Conservation (phyloP, 768 basidiomycete genomes). For the Serendipita sp. region DNA sequence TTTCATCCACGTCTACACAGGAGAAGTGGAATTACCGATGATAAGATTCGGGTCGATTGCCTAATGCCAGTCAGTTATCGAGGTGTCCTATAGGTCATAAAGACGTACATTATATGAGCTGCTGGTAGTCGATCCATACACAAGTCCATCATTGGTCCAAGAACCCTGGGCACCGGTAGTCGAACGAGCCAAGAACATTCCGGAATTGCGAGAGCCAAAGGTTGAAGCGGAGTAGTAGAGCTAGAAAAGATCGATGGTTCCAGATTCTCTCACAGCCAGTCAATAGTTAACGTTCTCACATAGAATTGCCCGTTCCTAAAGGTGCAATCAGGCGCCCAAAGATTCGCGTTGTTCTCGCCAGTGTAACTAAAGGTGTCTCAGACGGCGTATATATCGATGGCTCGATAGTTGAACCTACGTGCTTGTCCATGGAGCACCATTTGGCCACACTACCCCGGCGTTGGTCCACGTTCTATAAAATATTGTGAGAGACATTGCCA, state of each 20-base stretch:
- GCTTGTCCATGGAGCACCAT: slow-evolving; percentile 36
- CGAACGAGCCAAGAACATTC: slow-evolving; percentile 39
- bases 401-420: neutral
- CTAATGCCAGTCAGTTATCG: neutral
- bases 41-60: slow-evolving; percentile 13
- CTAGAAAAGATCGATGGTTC: slow-evolving; percentile 17
- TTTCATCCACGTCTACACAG: neutral
- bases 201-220: slow-evolving; percentile 39
- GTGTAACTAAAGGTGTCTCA: slow-evolving; percentile 21
- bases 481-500: neutral
- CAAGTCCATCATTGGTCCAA: slow-evolving; percentile 33
- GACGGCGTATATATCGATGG: no score
- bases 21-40: slow-evolving; percentile 19
- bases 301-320: slow-evolving; percentile 16
- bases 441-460: slow-evolving; percentile 33
- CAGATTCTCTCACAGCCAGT: slow-evolving; percentile 6
- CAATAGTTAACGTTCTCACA: slow-evolving; percentile 8
- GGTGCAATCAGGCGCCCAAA: slow-evolving; percentile 23
- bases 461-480: slow-evolving; percentile 23
- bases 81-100: neutral
- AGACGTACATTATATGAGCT: slow-evolving; percentile 27
- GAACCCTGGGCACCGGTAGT: slow-evolving; percentile 24
- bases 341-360: slow-evolving; percentile 28
- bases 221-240: slow-evolving; percentile 40
- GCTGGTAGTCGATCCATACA: slow-evolving; percentile 27